Evolutionary conservation across 208 protist genomes (phyloP), one percentile per base, ranked within the genome.

Genomic region (Trypanosoma rangeli): DNA sequence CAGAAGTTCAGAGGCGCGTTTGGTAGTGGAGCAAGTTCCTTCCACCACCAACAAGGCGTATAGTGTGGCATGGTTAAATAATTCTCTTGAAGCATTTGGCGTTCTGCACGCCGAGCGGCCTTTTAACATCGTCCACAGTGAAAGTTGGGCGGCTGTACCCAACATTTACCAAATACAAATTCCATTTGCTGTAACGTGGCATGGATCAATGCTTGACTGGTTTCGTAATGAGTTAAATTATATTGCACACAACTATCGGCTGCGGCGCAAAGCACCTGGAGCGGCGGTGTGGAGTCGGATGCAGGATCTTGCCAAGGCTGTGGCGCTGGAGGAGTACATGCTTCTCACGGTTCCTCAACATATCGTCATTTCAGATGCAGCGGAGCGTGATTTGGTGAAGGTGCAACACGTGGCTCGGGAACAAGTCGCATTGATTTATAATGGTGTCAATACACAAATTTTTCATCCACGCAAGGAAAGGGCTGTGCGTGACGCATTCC

Each of bases 201-300:
- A 81, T 54, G 76, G 76, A 12, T 73, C 63, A n/a, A 81, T 81
- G 76, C 22, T 81, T 37, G 76, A 81, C 44, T 81, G 76, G 76
- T 78, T 78, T 68, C 59, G 72, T 35, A 81, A 81, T 44, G 76
- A 78, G 50, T 37, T 81, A 20, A 81, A 81, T 48, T 29, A 8
- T 28, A 69, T 81, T 37, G 67, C 74, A 24, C 72, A 81, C 29
- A 81, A 81, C 39, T 77, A 61, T 37, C 59, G 71, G 18, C 13
- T 78, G 59, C 28, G 78, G 20, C 50, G 39, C n/a, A 66, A 74
- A 24, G 44, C 73, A 12, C 63, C 76, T 5, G 61, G 53, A 9
- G 4, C 2, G 37, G 29, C 31, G 0, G 56, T 62, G n/a, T 22
- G 48, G 28, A 33, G 68, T 9, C 63, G 76, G 9, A 70, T 81